Base-by-base conservation (phyloP, 2,329 filamentous ascomycete genomes). In the Venturia carpophila region DNA sequence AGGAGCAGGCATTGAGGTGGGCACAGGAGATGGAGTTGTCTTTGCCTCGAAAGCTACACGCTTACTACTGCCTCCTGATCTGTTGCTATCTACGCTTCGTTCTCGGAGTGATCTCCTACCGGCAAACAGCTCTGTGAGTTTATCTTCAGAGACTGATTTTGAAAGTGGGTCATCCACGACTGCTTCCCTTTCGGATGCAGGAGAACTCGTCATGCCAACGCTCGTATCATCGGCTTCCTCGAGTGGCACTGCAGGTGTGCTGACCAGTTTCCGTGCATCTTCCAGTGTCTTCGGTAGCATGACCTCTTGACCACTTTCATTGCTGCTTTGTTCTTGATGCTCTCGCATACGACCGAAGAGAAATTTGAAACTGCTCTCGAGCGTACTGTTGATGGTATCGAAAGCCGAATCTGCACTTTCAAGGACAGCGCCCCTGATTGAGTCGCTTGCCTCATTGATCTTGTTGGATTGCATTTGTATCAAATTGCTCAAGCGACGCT, bases 311-410 rank as follows among this genome's bases (percentile, higher is more conserved):
- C 47, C 41, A 47, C 43, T 73, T 15, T 72, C 70, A 70, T 77
- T 71, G 69, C 81, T 74, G 73, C 73, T 71, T 66, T 74, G 73
- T 68, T 75, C 71, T 75, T 85, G 78, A 70, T 86, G 81, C 74
- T 96, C 92, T 67, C 89, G 91, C 24, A 97, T 81, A 69, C 92
- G 90, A 19, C 93, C 93, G 64, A 99, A 86, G 30, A 99, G 79
- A 73, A 97, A 96, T 67, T 92, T 94, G 77, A 97, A 95, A 73
- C 92, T 97, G 71, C 91, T 92, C 67, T 93, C 92, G 4, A 97
- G 80, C 60, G 91, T 95, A 71, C 84, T 92, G 68, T 93, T 90
- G 69, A 99, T 96, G 43, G 87, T 95, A 73, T 97, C 96, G 68
- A 97, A 81, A 1, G 92, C 85, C 73, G 96, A 92, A 72, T 99